These are phyloP conservation scores for Beauveria medogensis DNA, from an alignment of 2,329 filamentous ascomycete species.

Conservation along the genomic window DNA sequence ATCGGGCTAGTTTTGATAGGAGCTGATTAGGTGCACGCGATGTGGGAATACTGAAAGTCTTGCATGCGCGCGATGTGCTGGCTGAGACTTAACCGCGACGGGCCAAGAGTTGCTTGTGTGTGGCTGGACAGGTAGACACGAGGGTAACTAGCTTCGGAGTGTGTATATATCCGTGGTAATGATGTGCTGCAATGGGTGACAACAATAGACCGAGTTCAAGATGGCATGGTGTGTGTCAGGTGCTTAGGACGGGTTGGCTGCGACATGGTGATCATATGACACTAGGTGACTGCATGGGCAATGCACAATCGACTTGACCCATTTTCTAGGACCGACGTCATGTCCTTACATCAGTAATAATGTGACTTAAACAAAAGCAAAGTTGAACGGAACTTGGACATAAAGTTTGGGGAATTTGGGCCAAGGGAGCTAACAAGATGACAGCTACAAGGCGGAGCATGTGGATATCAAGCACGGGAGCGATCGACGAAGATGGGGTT, in stretches of 20 bases:
- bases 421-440: neutral
- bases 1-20: neutral
- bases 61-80: neutral
- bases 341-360: neutral
- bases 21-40: constrained; percentile 6
- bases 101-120: neutral
- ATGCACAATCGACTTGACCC: neutral
- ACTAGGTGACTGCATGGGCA: neutral
- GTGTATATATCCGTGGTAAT: neutral
- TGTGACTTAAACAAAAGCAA: neutral
- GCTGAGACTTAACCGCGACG: neutral
- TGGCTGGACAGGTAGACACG: neutral
- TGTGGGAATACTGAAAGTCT: neutral
- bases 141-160: neutral
- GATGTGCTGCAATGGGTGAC: neutral
- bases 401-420: neutral
- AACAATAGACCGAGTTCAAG: neutral
- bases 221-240: constrained; percentile 6
- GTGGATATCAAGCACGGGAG: constrained; percentile 8
- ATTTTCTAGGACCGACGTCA: neutral
- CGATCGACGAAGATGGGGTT: neutral
- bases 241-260: neutral
- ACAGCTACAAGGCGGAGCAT: constrained; percentile 8
- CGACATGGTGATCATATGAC: constrained; percentile 9
- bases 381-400: neutral